Base-by-base conservation (phyloP, 495 filamentous ascomycete species). In the Penicillium pancosmium region DNA sequence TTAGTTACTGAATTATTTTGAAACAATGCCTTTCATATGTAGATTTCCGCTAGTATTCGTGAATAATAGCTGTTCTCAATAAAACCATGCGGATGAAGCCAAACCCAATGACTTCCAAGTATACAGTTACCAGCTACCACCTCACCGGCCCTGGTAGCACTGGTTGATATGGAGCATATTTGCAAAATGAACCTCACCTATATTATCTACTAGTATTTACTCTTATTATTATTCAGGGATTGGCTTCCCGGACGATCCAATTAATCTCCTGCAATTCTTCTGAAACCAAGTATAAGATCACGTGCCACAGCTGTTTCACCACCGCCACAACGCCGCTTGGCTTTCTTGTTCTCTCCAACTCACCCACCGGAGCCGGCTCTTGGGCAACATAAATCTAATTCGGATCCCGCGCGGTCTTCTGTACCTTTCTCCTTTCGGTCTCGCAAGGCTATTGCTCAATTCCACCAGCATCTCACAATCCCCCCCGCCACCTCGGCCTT, bases 331-430 rank as follows among this genome's bases (percentile, higher is more conserved):
- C 47, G 41, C 36, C 55, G 38, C 48, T 43, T 44, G 10, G 15
- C 16, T 36, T 49, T 53, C 19, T 34, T 23, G 23, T 23, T 52
- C 47, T 41, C 49, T 60, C 51, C 44, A 44, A 54, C 40, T 51
- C 46, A 44, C 23, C 40, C 52, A 50, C 60, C 56, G 63, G 50
- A 66, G 65, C 67, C 56, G 66, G 66, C 52, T 66, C 63, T 68
- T 68, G 63, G 33, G 21, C 55, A 52, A 51, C 21, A 38, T n/a
- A 36, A 56, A 6, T 21, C 10, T 51, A 52, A 57, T 57, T 2
- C 46, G 6, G 19, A 31, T 4, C 27, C 4, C 8, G 27, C 27
- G 8, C 27, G 27, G 27, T 9, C 9, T 10, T 23, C 23, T n/a
- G 11, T 5, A 15, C 4, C 11, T 27, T 11, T 2, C 8, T 16